A percentile compares a stretch with the other conserved stretches of the same genome.
Evolutionary conservation across 75 land plant species (phyloP).

Genomic region (Cunninghamia lanceolata): DNA sequence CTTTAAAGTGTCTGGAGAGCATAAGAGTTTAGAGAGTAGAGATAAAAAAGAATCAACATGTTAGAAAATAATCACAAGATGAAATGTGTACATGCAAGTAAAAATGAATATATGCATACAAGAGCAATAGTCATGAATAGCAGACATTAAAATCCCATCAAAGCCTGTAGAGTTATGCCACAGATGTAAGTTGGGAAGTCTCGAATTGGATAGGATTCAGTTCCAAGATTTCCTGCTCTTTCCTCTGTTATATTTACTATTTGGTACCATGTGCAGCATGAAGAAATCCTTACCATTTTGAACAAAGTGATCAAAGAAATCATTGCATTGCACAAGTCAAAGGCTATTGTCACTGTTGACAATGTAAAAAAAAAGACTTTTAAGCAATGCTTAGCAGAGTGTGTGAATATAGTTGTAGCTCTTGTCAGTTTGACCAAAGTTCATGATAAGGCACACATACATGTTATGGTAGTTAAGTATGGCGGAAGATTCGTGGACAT

Average conservation of each 20-base stretch:
- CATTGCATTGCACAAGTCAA: slow-evolving; percentile 27
- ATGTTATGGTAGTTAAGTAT: slow-evolving; percentile 78
- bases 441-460: slow-evolving; percentile 69
- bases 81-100: no score
- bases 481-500: slow-evolving; percentile 86
- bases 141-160: no score
- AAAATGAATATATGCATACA: no score
- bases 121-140: no score
- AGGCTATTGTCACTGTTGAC: slow-evolving; percentile 28
- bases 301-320: slow-evolving; percentile 43
- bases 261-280: slow-evolving; percentile 76
- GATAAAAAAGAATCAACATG: no score
- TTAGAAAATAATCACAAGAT: no score
- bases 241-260: slow-evolving; percentile 48
- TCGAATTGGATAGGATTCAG: slow-evolving; percentile 20
- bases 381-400: slow-evolving; percentile 36
- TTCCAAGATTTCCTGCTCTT: slow-evolving; percentile 62
- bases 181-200: slow-evolving; percentile 40
- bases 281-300: no score
- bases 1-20: no score
- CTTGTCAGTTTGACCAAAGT: slow-evolving; percentile 64
- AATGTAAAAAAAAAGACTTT: slow-evolving; percentile 23
- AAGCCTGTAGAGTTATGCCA: no score
- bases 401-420: slow-evolving; percentile 66
- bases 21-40: no score